Conservation (phyloP, 306 rosid species). For the Casuarina cunninghamiana region DNA sequence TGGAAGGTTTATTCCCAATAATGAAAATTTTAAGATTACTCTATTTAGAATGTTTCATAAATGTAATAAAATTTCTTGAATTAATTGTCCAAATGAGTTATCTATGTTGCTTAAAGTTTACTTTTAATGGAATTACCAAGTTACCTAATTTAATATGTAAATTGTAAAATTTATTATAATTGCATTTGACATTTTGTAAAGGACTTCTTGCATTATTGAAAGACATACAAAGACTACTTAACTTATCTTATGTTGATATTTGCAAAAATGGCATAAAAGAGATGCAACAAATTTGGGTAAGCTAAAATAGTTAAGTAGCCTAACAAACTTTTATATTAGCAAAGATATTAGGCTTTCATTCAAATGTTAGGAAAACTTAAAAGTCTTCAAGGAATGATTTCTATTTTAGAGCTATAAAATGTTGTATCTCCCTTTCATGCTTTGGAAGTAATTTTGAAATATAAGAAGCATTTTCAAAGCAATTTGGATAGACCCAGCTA, state of each 20-base stretch:
- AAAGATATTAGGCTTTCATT: not conserved
- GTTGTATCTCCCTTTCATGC: not conserved
- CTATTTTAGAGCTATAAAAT: not conserved
- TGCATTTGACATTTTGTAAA: not conserved
- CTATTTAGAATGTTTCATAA: not conserved
- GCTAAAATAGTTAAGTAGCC: not conserved
- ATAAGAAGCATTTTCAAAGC: not conserved
- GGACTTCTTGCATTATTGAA: not conserved
- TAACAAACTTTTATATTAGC: not conserved
- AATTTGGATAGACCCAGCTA: not conserved
- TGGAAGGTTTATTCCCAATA: too few relatives aligned
- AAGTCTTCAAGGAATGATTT: not conserved
- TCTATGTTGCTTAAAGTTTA: slow-evolving; percentile 20
- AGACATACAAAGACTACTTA: too few relatives aligned
- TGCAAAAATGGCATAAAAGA: too few relatives aligned
- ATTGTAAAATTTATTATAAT: too few relatives aligned
- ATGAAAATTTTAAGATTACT: not conserved
- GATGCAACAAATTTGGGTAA: not conserved
- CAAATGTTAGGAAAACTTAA: not conserved
- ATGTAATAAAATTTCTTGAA: not conserved
- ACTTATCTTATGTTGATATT: too few relatives aligned
- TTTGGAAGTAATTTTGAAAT: not conserved
- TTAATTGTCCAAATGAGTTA: slow-evolving; percentile 2
- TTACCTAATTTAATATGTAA: slow-evolving; percentile 19
- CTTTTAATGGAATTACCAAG: not conserved